Base-by-base conservation (phyloP, 2,329 filamentous ascomycete genomes). In the Coleophoma cylindrospora region DNA sequence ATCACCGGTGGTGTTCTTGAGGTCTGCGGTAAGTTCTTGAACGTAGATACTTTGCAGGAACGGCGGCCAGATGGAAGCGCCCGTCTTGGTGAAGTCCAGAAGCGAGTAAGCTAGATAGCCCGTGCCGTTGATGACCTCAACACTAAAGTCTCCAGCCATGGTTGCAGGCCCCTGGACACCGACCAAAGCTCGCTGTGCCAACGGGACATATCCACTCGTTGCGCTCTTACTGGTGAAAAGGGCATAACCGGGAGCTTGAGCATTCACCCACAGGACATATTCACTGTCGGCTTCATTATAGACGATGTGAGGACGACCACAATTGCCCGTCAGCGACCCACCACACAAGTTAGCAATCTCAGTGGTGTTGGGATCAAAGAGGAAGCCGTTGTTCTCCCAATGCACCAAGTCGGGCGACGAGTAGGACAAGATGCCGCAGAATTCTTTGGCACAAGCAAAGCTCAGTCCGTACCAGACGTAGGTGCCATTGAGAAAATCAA, bases 391-490 rank as follows among this genome's bases (percentile, higher is more conserved):
- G 46, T 40, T 48, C 15, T 52, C 45, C 56, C 58, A 60, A 11
- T 50, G 56, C 34, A 56, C 47, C n/a, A 59, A 52, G 40, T 57
- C 49, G 9, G 43, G 10, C 2, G 57, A 61, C n/a, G 55, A 55
- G 27, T 54, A 61, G 19, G 55, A 56, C 19, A 46, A 21, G 14
- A 61, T 55, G 12, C 60, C 58, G 34, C 57, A 61, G 41, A 61
- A 61, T 2, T n/a, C 49, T 17, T 50, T 12, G 0, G 55, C 56
- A 33, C 57, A 61, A 7, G 50, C 54, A 19, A 51, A 51, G 4
- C 50, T 47, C 1, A 60, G 22, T 10, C 56, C 58, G 38, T 62
- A 61, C 58, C 54, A 62, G 13, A 61, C 36, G 34, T 58, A 58
- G 11, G 50, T 43, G 15, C 56, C 56, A 15, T 50, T 49, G 5